Percentiles rank a stretch among this genome's conserved stretches.
Conservation (phyloP, 352 stramenopile genomes). For the Pythium rhizo-oryzae region DNA sequence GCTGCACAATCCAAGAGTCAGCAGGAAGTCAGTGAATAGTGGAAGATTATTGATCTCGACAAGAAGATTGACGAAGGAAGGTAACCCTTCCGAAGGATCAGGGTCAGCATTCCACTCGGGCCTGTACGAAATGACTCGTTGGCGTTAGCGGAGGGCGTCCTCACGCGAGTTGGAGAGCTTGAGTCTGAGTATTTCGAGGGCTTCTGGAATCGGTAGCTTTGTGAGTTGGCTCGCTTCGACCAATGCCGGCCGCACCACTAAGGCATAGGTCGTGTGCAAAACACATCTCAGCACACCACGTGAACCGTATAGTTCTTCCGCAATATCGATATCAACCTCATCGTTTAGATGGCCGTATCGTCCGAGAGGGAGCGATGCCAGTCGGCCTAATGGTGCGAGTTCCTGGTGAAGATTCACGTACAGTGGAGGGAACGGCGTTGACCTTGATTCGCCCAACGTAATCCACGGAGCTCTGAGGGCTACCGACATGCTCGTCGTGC, state of each 20-base stretch:
- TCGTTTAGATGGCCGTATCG: too few species aligned
- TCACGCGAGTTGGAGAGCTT: background rate
- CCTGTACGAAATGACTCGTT: background rate
- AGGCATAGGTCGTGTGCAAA: background rate
- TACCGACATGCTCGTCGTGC: background rate
- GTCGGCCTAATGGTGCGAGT: background rate
- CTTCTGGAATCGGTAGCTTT: background rate
- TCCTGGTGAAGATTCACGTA: background rate
- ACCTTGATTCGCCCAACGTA: background rate
- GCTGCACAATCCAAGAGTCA: background rate
- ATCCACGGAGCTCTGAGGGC: background rate
- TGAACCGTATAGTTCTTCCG: background rate
- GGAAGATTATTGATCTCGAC: background rate
- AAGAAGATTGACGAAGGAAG: background rate
- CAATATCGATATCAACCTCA: background rate
- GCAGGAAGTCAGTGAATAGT: background rate
- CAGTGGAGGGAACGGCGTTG: background rate
- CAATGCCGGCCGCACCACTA: background rate
- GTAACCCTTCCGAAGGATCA: too few species aligned
- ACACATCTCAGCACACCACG: background rate
- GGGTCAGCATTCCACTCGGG: too few species aligned
- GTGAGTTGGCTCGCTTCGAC: background rate
- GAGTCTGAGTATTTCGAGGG: background rate
- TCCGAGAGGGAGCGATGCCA: background rate
- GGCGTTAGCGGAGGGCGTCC: background rate